Conservation (phyloP, 2,329 filamentous ascomycete genomes). For the Microdochium bolleyi region DNA sequence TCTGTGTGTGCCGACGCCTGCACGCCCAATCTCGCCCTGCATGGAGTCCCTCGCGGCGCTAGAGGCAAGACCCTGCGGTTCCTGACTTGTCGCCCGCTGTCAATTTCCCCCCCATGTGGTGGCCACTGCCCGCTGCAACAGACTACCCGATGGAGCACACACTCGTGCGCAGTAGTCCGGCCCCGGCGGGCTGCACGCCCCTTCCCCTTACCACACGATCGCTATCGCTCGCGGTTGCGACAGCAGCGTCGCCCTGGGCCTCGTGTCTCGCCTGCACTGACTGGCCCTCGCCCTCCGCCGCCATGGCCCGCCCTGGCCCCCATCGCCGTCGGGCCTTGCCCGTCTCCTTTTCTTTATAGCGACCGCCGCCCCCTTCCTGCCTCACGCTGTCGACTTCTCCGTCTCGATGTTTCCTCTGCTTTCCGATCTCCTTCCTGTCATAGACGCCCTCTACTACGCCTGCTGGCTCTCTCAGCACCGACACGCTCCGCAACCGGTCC, state of each 20-base stretch:
- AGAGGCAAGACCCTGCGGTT: not conserved
- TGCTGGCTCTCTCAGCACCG: not conserved
- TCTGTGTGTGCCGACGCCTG: not conserved
- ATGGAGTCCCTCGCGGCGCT: not conserved
- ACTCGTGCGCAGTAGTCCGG: not conserved
- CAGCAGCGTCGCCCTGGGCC: not conserved
- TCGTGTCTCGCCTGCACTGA: not conserved
- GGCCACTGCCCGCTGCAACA: not conserved
- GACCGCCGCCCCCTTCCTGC: not conserved
- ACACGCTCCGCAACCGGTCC: not conserved
- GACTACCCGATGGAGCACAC: no score
- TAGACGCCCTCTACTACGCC: not conserved
- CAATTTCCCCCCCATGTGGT: not conserved
- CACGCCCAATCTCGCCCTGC: not conserved
- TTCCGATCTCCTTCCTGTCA: not conserved
- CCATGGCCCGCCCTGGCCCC: not conserved
- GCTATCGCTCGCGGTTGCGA: not conserved
- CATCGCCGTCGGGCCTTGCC: no score
- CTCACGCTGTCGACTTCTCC: not conserved
- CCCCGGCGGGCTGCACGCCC: not conserved
- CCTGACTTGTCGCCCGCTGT: not conserved
- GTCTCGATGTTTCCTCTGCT: not conserved
- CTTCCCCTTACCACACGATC: not conserved
- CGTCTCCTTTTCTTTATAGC: slow-evolving; percentile 1
- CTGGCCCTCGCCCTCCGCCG: not conserved